phyloP scores from a whole-genome alignment of 441 rosid species.

The Euphorbia corollata region DNA sequence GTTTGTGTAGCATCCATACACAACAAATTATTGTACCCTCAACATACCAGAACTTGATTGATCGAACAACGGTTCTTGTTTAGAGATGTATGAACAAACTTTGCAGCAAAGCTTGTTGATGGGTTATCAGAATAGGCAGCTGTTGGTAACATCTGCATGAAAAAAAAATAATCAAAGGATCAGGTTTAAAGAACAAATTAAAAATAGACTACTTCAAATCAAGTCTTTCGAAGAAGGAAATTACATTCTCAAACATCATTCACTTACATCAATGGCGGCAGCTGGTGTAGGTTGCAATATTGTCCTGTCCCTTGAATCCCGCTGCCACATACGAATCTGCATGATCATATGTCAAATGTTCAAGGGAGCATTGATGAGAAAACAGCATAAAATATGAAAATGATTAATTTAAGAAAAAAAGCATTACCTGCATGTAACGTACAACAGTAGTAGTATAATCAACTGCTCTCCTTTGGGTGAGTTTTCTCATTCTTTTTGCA shows the following conservation, averaged over 20 bases:
- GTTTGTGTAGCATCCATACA: too few relatives aligned
- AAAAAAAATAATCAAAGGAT: slow-evolving; percentile 18
- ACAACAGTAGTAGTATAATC: slow-evolving; percentile 95
- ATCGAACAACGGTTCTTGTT: slow-evolving; percentile 95
- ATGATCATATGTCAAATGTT: slow-evolving; percentile 12
- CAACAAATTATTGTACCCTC: too few relatives aligned
- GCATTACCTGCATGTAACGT: slow-evolving; percentile 64
- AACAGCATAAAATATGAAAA: background rate
- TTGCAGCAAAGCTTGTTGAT: slow-evolving; percentile 89
- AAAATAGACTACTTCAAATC: slow-evolving; percentile 8
- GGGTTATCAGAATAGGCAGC: slow-evolving; percentile 94
- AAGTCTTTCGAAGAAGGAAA: too few relatives aligned
- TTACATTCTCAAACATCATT: slow-evolving; percentile 14
- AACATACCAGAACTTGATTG: slow-evolving; percentile 78
- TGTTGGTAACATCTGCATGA: slow-evolving; percentile 75
- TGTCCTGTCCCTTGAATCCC: slow-evolving; percentile 74
- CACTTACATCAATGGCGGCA: slow-evolving; percentile 80
- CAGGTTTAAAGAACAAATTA: slow-evolving; percentile 7
- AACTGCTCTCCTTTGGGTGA: slow-evolving; percentile 88
- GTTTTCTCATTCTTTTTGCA: slow-evolving; percentile 85
- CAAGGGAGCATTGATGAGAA: background rate
- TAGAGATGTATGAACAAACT: slow-evolving; percentile 90
- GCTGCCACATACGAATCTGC: slow-evolving; percentile 83
- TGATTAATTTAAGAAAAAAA: slow-evolving; percentile 5
- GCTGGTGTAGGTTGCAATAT: slow-evolving; percentile 81